Conservation (phyloP, 2,329 filamentous ascomycete genomes). For the Fusarium albosuccineum region DNA sequence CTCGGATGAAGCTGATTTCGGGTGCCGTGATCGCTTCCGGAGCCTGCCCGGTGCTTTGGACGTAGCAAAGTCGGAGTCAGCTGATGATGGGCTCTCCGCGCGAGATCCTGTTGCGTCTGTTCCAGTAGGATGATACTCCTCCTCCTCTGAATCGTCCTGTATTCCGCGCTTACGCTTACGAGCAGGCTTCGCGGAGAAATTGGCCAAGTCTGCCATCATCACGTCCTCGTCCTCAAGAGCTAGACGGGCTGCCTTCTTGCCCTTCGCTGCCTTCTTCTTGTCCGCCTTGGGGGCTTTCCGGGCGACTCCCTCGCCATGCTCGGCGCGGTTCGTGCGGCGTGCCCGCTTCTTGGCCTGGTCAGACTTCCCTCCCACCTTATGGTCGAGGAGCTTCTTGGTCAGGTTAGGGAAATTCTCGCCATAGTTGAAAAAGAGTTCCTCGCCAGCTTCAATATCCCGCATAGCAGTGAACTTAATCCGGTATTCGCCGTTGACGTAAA, state of each 20-base stretch:
- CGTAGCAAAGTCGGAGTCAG: conserved; percentile 42
- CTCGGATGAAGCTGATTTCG: conserved; percentile 24
- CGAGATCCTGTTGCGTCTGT: conserved; percentile 39
- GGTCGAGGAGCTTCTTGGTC: conserved; percentile 58
- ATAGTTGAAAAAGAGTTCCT: conserved; percentile 88
- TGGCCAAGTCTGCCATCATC: conserved; percentile 24
- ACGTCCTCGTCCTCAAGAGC: conserved; percentile 34
- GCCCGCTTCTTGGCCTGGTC: conserved; percentile 46
- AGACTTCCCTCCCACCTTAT: conserved; percentile 52
- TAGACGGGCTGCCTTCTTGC: conserved; percentile 21
- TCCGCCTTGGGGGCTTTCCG: conserved; percentile 45
- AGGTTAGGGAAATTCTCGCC: conserved; percentile 76
- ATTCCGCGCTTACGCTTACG: conserved; percentile 49
- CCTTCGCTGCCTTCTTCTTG: conserved; percentile 41
- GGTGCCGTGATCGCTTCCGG: conserved; percentile 41
- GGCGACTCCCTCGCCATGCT: conserved; percentile 39
- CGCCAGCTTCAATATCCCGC: conserved; percentile 75
- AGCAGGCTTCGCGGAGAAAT: conserved; percentile 22
- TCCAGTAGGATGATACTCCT: conserved; percentile 47
- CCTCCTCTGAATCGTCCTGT: conserved; percentile 48
- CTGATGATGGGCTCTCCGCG: conserved; percentile 40
- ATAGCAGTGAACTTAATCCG: conserved; percentile 81
- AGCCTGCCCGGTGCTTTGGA: conserved; percentile 42
- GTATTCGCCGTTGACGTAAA: conserved; percentile 81
- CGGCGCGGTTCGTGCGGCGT: conserved; percentile 31